Evolutionary conservation across 164 flowering plant species (phyloP), one percentile per base, ranked within the genome.

Genomic region (Houttuynia cordata): DNA sequence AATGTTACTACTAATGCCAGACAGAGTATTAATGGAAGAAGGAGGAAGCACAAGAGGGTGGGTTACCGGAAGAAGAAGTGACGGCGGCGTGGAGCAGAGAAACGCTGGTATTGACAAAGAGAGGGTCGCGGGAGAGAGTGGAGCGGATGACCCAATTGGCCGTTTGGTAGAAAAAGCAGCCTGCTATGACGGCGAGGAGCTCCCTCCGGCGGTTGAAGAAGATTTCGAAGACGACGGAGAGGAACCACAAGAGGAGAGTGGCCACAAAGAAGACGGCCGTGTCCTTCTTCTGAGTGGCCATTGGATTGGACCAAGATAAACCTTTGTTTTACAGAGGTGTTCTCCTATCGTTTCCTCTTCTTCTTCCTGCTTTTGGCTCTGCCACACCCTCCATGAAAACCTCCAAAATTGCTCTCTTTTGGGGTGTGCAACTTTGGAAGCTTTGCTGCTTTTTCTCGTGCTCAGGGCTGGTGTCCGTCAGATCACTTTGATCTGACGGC

Each of bases 81-180:
- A 83, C 50, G 68, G 88, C 65, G 66, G 99, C 87, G 67, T 93
- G 99, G 57, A 93, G 83, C 53, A 90, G 80, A 62, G 97, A 90
- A 22, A 90, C 94, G 60, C 78, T 64, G 57, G 96, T 90, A 74
- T 90, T 93, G 67, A 90, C 95, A 57, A 83, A 80, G 62, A 87
- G 85, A 54, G 92, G 91, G 65, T 88, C 99, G 14, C 75, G 77
- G 42, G 88, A 82, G 61, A 86, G 64, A 47, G 63, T 58, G 18
- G 21, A 65, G 12, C 91, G 82, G 41, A 86, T n/a, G 72, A 82
- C 68, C 75, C 77, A 85, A 71, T 93, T 93, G 50, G 92, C 84
- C 8, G 66, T 47, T 71, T 89, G 96, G 78, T 58, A 93, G 75
- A 90, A 83, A 58, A 51, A 67, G 69, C 64, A 81, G 12, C 97